phyloP scores from a whole-genome alignment of 2,329 filamentous ascomycete species.

The Verticillium klebahnii region DNA sequence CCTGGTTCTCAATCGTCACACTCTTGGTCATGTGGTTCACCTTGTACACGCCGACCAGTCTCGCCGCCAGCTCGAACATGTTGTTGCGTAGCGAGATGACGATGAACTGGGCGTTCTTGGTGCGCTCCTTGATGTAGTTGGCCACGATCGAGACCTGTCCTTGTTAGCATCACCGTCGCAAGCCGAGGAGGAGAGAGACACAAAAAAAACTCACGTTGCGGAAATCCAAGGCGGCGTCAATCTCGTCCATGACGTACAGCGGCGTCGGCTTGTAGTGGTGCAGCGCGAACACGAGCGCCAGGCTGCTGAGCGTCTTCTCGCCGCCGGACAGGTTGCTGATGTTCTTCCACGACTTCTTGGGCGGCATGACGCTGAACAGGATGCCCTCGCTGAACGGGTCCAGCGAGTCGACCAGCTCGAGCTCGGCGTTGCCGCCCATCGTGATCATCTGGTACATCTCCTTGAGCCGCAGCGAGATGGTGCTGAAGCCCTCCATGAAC shows the following conservation, averaged over 20 bases:
- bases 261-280: slow-evolving; percentile 98
- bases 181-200: background rate
- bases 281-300: slow-evolving; percentile 95
- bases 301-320: slow-evolving; percentile 90
- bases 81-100: slow-evolving; percentile 98
- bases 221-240: slow-evolving; percentile 96
- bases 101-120: slow-evolving; percentile 98
- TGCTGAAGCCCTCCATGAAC: slow-evolving; percentile 97
- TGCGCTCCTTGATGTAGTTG: slow-evolving; percentile 97
- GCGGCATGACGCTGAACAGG: slow-evolving; percentile 96
- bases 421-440: slow-evolving; percentile 96
- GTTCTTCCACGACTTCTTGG: slow-evolving; percentile 99
- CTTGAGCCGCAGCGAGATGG: slow-evolving; percentile 90
- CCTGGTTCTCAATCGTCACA: slow-evolving; percentile 80
- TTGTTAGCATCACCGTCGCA: slow-evolving; percentile 5
- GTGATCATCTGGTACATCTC: slow-evolving; percentile 99
- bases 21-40: slow-evolving; percentile 98
- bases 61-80: slow-evolving; percentile 98
- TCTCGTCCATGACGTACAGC: slow-evolving; percentile 99
- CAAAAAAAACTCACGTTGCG: slow-evolving; percentile 69
- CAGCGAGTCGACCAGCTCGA: slow-evolving; percentile 92
- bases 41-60: slow-evolving; percentile 97
- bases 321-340: slow-evolving; percentile 94
- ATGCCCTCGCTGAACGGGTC: slow-evolving; percentile 98
- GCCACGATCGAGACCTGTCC: slow-evolving; percentile 88